Percentiles rank a stretch among this genome's conserved stretches.
Conservation (phyloP, 106 monocot species). For the Platanthera guangdongensis region DNA sequence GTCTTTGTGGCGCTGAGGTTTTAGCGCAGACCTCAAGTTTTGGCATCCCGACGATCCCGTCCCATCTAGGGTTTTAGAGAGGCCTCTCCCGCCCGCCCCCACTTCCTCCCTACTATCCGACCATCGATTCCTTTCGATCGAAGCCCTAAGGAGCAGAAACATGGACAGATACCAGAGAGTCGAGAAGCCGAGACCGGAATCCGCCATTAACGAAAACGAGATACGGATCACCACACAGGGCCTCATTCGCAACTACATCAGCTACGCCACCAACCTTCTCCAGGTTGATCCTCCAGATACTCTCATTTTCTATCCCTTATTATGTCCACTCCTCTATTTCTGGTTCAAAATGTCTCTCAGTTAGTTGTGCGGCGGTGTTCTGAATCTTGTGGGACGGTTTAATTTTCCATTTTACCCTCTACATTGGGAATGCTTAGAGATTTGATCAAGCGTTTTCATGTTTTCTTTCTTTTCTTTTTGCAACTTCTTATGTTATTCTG, state of each 20-base stretch:
- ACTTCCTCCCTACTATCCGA: neutral
- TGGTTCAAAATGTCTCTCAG: neutral
- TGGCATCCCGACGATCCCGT: neutral
- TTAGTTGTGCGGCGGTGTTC: neutral
- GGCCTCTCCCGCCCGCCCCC: neutral
- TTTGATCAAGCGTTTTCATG: neutral
- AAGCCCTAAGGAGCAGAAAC: neutral
- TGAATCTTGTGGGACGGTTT: neutral
- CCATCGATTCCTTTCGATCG: neutral
- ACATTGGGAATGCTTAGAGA: neutral
- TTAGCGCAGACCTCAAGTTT: conserved; percentile 1
- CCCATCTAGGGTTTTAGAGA: conserved; percentile 19
- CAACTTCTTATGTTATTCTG: conserved; percentile 6
- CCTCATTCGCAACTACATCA: conserved; percentile 41
- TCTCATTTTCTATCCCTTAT: neutral
- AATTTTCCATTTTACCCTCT: neutral
- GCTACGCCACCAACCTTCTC: conserved; percentile 42
- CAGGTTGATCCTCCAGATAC: conserved; percentile 15
- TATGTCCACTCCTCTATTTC: neutral
- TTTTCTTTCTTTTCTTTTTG: neutral
- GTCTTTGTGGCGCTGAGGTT: conserved; percentile 3
- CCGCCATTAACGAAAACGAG: conserved; percentile 44
- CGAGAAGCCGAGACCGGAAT: conserved; percentile 37
- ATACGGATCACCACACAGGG: conserved; percentile 45
- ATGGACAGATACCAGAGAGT: conserved; percentile 32